Evolutionary conservation across 139 green algal genomes (phyloP), one percentile per base, ranked within the genome.

Genomic region (Pseudopediastrum boryanum): DNA sequence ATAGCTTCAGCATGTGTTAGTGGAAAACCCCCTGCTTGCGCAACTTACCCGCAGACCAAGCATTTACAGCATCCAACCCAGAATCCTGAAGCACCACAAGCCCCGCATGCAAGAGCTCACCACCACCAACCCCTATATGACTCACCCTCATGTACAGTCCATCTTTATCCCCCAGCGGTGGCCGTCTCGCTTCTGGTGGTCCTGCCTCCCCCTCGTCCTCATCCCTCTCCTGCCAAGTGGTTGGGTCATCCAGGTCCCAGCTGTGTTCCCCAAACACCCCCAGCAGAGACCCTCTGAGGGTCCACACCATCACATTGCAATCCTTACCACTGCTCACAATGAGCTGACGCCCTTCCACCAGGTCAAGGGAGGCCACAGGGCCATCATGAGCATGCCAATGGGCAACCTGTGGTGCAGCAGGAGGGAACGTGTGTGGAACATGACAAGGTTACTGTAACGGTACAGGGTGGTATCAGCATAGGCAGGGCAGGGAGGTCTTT

Each of bases 281-380:
- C 19, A 92, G 77, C 38, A 90, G 69, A 4, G 70, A 83, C 0
- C 89, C 92, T 29, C 89, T 69, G 9, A 88, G 31, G 21, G 80
- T 93, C 90, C 89, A 95, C 4, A 95, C 56, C 16, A 83, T 79
- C 38, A 92, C 84, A 63, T 87, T 90, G 72, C 74, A 79, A 77
- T 95, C 91, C 35, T 84, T 83, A 25, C 79, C 83, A 0, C 65
- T 85, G 8, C 78, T 82, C 56, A 95, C 69, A 39, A 95, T 66
- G 52, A 95, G 81, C 12, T 78, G 69, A 4, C 70, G 58, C 1
- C 36, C 66, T 41, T 81, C 68, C 39, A 94, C 68, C 50, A 85
- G 64, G 33, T 86, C 80, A 48, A 94, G 21, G n/a, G 75, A 75
- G 70, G 83, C 79, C 21, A 94, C 79, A 7, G 75, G 69, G 4